Conservation (phyloP, 2,329 filamentous ascomycete genomes). For the Clarireedia monteithiana region DNA sequence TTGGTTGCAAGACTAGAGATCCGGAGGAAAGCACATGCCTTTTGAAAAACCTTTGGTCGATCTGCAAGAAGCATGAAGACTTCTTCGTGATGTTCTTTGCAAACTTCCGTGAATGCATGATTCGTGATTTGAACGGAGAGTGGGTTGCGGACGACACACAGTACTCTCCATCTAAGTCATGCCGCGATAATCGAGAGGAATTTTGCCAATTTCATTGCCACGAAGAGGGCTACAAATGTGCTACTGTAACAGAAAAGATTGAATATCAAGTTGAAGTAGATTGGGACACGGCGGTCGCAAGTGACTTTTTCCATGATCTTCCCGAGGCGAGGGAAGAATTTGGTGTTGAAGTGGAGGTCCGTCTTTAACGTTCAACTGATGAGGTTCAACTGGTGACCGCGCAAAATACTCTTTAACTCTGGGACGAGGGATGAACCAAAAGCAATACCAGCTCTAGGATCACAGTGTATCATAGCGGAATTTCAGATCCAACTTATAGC, state of each 20-base stretch:
- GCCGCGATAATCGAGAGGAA: neutral
- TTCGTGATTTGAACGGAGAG: neutral
- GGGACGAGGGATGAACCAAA: no score
- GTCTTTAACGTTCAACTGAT: no score
- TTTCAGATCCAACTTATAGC: no score
- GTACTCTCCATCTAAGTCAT: neutral
- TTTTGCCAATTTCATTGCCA: neutral
- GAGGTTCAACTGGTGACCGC: no score
- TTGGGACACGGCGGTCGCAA: neutral
- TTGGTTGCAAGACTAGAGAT: no score
- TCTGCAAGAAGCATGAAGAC: neutral
- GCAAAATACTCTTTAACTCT: no score
- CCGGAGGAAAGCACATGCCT: neutral
- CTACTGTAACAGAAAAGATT: neutral
- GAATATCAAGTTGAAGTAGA: accelerated
- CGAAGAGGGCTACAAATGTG: neutral
- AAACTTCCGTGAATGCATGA: neutral
- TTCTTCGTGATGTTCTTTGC: neutral
- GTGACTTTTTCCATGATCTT: neutral
- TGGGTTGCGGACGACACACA: neutral
- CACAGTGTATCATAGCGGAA: no score
- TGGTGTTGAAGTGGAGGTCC: no score
- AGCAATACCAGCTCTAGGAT: no score
- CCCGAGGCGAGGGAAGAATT: neutral
- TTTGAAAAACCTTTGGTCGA: neutral